Evolutionary conservation across 768 basidiomycete species (phyloP).

Genomic region (Suillus luteus): DNA sequence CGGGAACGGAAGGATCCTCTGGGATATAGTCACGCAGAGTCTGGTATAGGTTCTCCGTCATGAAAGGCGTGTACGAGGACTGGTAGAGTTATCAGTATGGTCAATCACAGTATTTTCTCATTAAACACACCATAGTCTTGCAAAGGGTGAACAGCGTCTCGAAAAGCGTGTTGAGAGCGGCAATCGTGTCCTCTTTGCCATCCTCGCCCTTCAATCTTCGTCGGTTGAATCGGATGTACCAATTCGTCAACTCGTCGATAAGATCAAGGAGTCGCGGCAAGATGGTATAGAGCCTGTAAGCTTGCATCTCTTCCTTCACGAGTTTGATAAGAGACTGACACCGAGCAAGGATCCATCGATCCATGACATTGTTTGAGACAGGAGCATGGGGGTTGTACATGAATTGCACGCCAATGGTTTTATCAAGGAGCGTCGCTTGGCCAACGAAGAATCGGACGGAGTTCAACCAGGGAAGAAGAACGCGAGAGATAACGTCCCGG

Average conservation of each 20-base stretch:
- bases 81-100: constrained; percentile 31
- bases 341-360: constrained; percentile 96
- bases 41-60: constrained; percentile 97
- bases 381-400: constrained; percentile 85
- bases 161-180: constrained; percentile 93
- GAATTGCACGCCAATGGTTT: constrained; percentile 75
- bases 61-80: constrained; percentile 98
- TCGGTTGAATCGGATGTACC: constrained; percentile 99
- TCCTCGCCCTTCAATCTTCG: constrained; percentile 94
- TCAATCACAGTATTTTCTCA: not conserved
- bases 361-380: constrained; percentile 92
- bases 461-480: constrained; percentile 97
- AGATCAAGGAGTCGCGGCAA: constrained; percentile 92
- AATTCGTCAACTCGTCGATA: constrained; percentile 96
- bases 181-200: constrained; percentile 80
- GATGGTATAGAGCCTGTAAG: constrained; percentile 96
- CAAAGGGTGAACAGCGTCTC: constrained; percentile 94
- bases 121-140: constrained; percentile 78
- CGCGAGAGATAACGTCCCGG: constrained; percentile 93
- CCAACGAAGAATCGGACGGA: constrained; percentile 99
- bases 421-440: constrained; percentile 87
- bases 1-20: constrained; percentile 64
- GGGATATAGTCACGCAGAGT: constrained; percentile 85
- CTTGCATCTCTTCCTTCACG: constrained; percentile 93
- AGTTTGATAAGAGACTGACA: constrained; percentile 95